Evolutionary conservation across 2,329 filamentous ascomycete species (phyloP).

Genomic region (Aspergillus chevalieri): DNA sequence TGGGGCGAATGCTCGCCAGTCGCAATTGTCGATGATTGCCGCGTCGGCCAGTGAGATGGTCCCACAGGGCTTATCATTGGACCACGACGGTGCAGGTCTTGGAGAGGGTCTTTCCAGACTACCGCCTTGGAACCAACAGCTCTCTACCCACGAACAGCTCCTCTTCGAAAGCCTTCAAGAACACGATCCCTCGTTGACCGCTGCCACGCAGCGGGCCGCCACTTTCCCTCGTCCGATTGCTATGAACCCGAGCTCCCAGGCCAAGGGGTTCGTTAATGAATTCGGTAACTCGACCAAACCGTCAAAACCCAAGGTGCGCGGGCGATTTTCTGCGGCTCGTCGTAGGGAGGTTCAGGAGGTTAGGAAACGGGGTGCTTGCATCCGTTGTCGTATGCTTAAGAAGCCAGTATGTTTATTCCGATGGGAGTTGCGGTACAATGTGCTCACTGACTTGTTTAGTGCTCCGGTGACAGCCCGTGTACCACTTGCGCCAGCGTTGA

Average conservation of each 20-base stretch:
- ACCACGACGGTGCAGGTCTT: constrained; percentile 23
- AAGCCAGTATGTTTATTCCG: constrained; percentile 43
- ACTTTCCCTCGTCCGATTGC: constrained; percentile 38
- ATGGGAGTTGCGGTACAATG: background rate
- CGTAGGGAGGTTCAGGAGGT: constrained; percentile 56
- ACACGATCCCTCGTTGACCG: constrained; percentile 34
- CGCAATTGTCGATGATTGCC: constrained; percentile 41
- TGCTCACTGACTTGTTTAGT: constrained; percentile 27
- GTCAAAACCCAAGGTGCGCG: constrained; percentile 45
- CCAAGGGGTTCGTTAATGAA: constrained; percentile 37
- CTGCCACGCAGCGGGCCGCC: constrained; percentile 33
- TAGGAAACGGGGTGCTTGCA: constrained; percentile 55
- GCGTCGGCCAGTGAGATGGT: constrained; percentile 43
- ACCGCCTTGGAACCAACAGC: constrained; percentile 28
- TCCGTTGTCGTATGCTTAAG: constrained; percentile 59
- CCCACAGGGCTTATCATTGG: constrained; percentile 31
- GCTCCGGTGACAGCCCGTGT: constrained; percentile 56
- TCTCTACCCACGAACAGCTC: constrained; percentile 34
- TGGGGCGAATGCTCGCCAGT: constrained; percentile 32
- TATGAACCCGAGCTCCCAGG: constrained; percentile 36
- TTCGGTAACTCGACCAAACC: constrained; percentile 36
- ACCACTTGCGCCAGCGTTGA: constrained; percentile 55
- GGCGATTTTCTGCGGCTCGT: constrained; percentile 51
- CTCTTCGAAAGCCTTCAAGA: constrained; percentile 36
- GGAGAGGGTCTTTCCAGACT: constrained; percentile 26